Evolutionary conservation across 345 rosid genomes (phyloP), one percentile per base, ranked within the genome.

Genomic region (Alliaria petiolata): DNA sequence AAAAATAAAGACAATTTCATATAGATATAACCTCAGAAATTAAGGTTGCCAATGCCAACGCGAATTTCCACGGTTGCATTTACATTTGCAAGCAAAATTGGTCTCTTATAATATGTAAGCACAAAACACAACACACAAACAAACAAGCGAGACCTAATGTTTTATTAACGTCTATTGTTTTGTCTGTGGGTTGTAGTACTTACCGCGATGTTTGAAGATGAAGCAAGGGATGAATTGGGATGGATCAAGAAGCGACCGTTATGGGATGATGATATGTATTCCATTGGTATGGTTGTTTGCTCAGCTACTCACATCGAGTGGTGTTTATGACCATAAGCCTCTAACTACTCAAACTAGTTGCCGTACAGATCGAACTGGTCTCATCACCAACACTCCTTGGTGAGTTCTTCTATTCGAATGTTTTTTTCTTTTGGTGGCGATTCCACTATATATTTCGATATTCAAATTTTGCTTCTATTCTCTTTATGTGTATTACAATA

Each of bases 341-440:
- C 81, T 51, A 45, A 67, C 52, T 67, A 86, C 88, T 74, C 95
- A 88, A 73, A 40, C 77, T 12, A 86, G 89, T 69, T 88, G 93
- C 62, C 85, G 93, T 60, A 88, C 93, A 4, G 91, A 88, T 58
- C 85, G 85, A 34, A 69, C 86, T 74, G 95, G 91, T 57, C 84
- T 88, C 14, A 49, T 88, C 10, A 55, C 78, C 33, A 62, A 79
- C 26, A 72, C 95, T 73, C 85, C 95, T 38, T 86, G 91, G 91
- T 87, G 42, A 65, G 80, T 51, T 65, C n/a, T 30, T 70, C 15
- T 12, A 8, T 55, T 69, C 35, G 2, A 28, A 30, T 35, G 0
- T 35, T 33, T 15, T 6, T 22, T 20, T 39, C 4, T 28, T 70
- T 25, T 1, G 25, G 25, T 40, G 25, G 45, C 3, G 1, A 13